Base-by-base conservation (phyloP, 345 rosid species). In the Syzygium aromaticum region DNA sequence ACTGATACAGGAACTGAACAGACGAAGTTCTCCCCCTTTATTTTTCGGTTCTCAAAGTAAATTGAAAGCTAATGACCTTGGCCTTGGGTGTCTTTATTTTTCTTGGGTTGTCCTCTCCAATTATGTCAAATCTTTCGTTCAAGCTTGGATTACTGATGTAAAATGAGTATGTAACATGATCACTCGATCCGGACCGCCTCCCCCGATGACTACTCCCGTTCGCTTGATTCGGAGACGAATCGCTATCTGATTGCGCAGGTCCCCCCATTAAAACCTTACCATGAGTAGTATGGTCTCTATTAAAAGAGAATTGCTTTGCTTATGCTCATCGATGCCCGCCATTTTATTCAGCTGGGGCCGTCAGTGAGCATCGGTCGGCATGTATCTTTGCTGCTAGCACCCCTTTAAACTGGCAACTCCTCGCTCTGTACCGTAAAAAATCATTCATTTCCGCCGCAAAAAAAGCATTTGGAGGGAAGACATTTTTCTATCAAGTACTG, bases 261-360 rank as follows among this genome's bases (percentile, higher is more conserved):
- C 33, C 19, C 49, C 19, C 25, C 13, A 33, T 73, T 73, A 5
- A 17, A 27, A 61, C 73, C 19, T 7, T 13, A 61, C 73, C 73
- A n/a, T n/a, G 19, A 61, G 0, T n/a, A 13, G 73, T n/a, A n/a
- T n/a, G 73, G 9, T 61, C 73, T 61, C 73, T 5, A n/a, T 13
- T 1, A 1, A 61, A 61, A 61, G 73, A 61, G 30, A n/a, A 61
- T 61, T 3, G 73, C 73, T n/a, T 61, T 61, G 73, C 73, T 61
- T n/a, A 61, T n/a, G 73, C 73, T 61, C 19, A 13, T n/a, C 38
- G n/a, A n/a, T n/a, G 73, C 73, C 33, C 17, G 1, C 73, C 38
- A 6, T 61, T 61, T 14, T 61, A n/a, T 61, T n/a, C 38, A 1
- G 0, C 73, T 9, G 17, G 30, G 0, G 0, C 38, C 5, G 2